Base-by-base conservation (phyloP, 345 rosid genomes). In the Linum usitatissimum region DNA sequence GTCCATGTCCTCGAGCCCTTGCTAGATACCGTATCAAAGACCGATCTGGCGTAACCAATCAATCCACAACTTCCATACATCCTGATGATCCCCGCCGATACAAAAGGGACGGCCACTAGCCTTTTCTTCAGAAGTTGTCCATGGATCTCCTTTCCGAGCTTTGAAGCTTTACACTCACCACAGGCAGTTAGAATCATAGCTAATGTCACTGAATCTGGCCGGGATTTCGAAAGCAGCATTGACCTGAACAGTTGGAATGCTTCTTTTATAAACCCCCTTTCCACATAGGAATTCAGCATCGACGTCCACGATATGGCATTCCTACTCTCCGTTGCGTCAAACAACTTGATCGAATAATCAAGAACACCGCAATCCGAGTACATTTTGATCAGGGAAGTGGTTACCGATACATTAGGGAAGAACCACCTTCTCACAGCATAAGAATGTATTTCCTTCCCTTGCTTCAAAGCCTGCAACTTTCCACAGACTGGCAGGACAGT, bases 1-100 rank as follows among this genome's bases (percentile, higher is more conserved):
- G 96, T 86, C 95, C 98, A 85, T 34, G 84, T 75, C 77, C 82
- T 48, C 23, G 87, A 74, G 55, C 98, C 98, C 81, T 88, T 91
- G 19, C 71, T 73, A 13, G 77, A 62, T 67, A 88, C 77, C 3
- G 81, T 63, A 65, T 81, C 72, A 10, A 88, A 91, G 13, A 80
- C 76, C 61, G 65, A 65, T 68, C 70, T 75, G 51, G 95, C 95
- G 61, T 68, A 59, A 51, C 28, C 60, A 65, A 84, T 70, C 53
- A 71, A 70, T 72, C 81, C 85, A 64, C 86, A 82, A 38, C 75
- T 68, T 55, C 87, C 92, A 58, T 89, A 89, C 91, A 85, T 81
- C 73, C 77, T 92, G 67, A 89, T 70, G 59, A 79, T 73, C 75
- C 64, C 87, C 17, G 93, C 80, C 15, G 87, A 78, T 23, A 92